Conservation (phyloP, 2,329 filamentous ascomycete species). For the Aspergillus transmontanensis region DNA sequence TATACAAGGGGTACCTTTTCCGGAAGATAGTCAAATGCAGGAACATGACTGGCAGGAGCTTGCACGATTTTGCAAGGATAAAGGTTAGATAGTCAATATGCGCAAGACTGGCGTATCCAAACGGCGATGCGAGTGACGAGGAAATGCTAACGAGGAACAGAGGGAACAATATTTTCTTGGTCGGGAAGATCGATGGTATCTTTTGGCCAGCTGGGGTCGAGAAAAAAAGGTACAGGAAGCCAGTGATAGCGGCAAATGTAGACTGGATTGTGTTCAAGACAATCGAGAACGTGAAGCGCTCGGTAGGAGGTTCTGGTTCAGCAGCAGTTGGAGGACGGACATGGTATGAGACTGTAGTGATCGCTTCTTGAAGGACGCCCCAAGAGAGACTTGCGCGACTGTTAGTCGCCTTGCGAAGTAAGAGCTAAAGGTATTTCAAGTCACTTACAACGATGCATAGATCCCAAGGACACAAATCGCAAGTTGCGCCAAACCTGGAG, state of each 20-base stretch:
- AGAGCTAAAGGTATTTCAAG: background rate
- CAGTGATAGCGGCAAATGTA: constrained; percentile 79
- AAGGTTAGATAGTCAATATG: constrained; percentile 99
- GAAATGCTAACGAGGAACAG: constrained; percentile 85
- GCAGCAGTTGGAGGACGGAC: constrained; percentile 53
- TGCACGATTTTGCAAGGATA: constrained; percentile 96
- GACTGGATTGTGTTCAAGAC: constrained; percentile 97
- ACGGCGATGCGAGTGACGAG: constrained; percentile 86
- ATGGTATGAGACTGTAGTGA: constrained; percentile 89
- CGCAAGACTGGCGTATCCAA: constrained; percentile 87
- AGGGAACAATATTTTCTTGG: constrained; percentile 70
- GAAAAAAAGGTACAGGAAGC: constrained; percentile 75
- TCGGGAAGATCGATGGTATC: constrained; percentile 69
- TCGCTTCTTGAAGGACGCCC: constrained; percentile 95
- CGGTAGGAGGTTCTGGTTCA: constrained; percentile 45
- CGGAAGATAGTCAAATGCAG: constrained; percentile 91
- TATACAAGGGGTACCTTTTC: constrained; percentile 87
- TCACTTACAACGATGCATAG: constrained; percentile 85
- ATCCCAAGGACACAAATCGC: constrained; percentile 90
- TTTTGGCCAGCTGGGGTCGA: constrained; percentile 59
- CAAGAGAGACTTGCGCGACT: constrained; percentile 71
- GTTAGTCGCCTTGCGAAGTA: constrained; percentile 7
- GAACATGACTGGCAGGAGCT: constrained; percentile 97
- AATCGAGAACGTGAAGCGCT: constrained; percentile 89
- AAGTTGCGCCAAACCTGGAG: constrained; percentile 71